A percentile compares a stretch with the other conserved stretches of the same genome.
These are phyloP conservation scores for Geosmithia putterillii DNA, from an alignment of 2,329 filamentous ascomycete species.

Conservation along the genomic window DNA sequence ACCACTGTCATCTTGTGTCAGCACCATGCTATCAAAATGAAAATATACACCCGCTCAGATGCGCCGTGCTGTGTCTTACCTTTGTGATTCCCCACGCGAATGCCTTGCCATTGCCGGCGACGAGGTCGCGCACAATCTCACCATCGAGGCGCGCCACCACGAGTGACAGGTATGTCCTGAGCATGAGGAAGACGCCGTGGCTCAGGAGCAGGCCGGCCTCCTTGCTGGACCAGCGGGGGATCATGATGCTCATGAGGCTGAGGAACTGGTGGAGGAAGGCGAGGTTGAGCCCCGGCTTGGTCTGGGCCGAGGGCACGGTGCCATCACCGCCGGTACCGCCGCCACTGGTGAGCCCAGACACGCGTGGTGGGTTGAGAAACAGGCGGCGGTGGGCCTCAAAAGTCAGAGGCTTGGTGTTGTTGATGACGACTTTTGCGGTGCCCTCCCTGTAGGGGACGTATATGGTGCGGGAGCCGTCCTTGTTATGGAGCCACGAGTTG, in stretches of 20 bases:
- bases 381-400: constrained; percentile 92
- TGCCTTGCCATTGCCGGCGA: constrained; percentile 81
- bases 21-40: background rate
- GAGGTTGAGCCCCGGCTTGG: constrained; percentile 87
- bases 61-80: constrained; percentile 21
- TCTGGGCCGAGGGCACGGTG: constrained; percentile 72
- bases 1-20: constrained; percentile 49
- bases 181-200: constrained; percentile 78
- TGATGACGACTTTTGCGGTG: constrained; percentile 83
- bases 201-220: constrained; percentile 83
- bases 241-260: constrained; percentile 93
- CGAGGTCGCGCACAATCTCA: constrained; percentile 89
- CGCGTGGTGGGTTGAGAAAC: constrained; percentile 81
- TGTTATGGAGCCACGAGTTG: constrained; percentile 86
- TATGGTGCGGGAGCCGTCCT: constrained; percentile 89
- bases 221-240: constrained; percentile 89
- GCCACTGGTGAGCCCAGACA: constrained; percentile 68
- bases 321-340: too few species aligned
- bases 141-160: constrained; percentile 88
- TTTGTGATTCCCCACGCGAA: constrained; percentile 86
- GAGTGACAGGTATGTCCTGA: constrained; percentile 87
- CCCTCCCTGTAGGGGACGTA: constrained; percentile 85
- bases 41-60: background rate
- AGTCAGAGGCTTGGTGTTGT: constrained; percentile 80
- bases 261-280: constrained; percentile 96